Percentiles rank a stretch among this genome's conserved stretches.
Conservation (phyloP, 2,329 filamentous ascomycete species). For the Monosporascus sp. region DNA sequence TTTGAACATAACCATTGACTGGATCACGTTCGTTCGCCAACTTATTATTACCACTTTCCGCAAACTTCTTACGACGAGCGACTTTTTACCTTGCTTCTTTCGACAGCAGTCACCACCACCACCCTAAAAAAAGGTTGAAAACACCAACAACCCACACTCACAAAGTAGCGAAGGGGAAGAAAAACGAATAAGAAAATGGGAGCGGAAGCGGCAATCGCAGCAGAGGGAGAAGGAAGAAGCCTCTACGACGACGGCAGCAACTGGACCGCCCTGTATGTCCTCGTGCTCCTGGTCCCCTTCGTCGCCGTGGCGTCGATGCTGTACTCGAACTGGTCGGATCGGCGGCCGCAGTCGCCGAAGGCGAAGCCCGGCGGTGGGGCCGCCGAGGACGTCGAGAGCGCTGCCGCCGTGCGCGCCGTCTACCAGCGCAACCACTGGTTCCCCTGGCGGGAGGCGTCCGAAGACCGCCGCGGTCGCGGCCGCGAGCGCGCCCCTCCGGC, state of each 20-base stretch:
- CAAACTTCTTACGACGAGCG: too few relatives aligned
- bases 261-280: conserved; percentile 20
- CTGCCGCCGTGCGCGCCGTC: conserved; percentile 21
- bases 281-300: conserved; percentile 19
- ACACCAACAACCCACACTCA: too few relatives aligned
- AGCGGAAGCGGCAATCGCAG: too few relatives aligned
- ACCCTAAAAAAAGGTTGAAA: too few relatives aligned
- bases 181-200: too few relatives aligned
- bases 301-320: conserved; percentile 13
- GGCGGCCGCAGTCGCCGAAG: background rate
- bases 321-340: conserved; percentile 13
- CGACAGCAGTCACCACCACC: too few relatives aligned
- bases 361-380: background rate
- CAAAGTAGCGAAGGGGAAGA: too few relatives aligned
- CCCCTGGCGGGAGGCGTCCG: background rate
- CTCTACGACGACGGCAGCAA: conserved; percentile 12
- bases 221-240: background rate
- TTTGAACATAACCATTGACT: too few relatives aligned
- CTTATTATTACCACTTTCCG: too few relatives aligned
- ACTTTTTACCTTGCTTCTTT: too few relatives aligned
- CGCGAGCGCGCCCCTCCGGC: background rate
- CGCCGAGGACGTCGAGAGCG: conserved; percentile 13
- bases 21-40: too few relatives aligned
- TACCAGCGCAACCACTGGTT: background rate
- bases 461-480: background rate